These are phyloP conservation scores for Candida lessepsii DNA, from an alignment of 805 yeast species.

Conservation along the genomic window DNA sequence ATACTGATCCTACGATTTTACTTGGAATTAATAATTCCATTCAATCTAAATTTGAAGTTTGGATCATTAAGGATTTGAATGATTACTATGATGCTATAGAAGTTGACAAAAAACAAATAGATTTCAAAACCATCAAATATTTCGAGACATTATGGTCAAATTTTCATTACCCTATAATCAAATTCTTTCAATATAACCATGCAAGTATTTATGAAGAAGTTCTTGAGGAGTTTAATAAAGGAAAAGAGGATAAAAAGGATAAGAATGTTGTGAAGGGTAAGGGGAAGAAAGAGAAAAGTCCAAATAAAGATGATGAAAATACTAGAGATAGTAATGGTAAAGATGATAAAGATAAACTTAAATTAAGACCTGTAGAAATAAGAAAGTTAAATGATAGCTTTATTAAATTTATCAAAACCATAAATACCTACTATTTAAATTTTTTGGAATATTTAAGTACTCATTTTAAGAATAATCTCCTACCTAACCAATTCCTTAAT, in stretches of 20 bases:
- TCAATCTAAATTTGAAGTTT: slow-evolving; percentile 45
- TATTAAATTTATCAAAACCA: slow-evolving; percentile 47
- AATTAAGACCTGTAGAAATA: slow-evolving; percentile 48
- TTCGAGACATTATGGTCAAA: slow-evolving; percentile 56
- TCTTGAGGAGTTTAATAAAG: slow-evolving; percentile 12
- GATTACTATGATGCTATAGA: slow-evolving; percentile 23
- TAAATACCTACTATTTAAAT: slow-evolving; percentile 46
- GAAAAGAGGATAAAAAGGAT: slow-evolving; percentile 4
- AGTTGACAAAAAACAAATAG: slow-evolving; percentile 14
- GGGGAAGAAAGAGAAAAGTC: neutral
- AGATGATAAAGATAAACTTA: slow-evolving; percentile 17
- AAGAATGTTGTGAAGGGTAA: neutral
- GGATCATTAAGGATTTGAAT: slow-evolving; percentile 39
- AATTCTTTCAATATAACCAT: slow-evolving; percentile 48
- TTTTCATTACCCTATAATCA: slow-evolving; percentile 63
- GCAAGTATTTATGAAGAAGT: slow-evolving; percentile 22
- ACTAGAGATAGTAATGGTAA: neutral
- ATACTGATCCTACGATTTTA: slow-evolving; percentile 42
- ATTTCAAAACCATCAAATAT: slow-evolving; percentile 37
- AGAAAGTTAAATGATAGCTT: slow-evolving; percentile 54
- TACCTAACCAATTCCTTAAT: slow-evolving; percentile 31
- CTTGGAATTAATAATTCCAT: slow-evolving; percentile 49
- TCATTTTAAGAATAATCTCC: slow-evolving; percentile 33
- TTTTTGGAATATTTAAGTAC: slow-evolving; percentile 42
- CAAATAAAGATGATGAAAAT: neutral